phyloP scores from a whole-genome alignment of 179 eudicot species.

The Silene vulgaris region DNA sequence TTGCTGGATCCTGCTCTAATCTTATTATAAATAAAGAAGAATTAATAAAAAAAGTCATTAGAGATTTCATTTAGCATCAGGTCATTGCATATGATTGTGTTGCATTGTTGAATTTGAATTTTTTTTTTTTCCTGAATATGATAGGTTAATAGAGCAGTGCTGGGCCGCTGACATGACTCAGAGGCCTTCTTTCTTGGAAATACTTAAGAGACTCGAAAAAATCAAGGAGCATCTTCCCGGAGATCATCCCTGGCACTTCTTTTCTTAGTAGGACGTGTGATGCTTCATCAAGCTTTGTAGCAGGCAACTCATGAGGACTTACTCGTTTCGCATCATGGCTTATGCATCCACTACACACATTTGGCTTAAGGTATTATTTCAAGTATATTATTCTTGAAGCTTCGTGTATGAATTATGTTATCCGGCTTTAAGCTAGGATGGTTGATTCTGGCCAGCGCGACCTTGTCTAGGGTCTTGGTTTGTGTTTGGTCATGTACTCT shows the following conservation, averaged over 20 bases:
- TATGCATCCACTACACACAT: background rate
- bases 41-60: background rate
- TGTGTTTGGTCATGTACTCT: background rate
- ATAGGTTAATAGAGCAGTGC: constrained; percentile 65
- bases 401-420: constrained; percentile 17
- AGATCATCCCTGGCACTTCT: constrained; percentile 77
- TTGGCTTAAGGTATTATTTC: constrained; percentile 18
- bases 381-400: background rate
- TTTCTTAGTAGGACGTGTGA: constrained; percentile 34
- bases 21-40: background rate
- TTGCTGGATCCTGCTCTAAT: background rate
- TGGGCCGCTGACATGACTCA: constrained; percentile 77
- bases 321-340: background rate
- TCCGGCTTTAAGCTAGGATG: constrained; percentile 12
- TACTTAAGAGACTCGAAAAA: constrained; percentile 76
- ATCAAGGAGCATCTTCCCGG: constrained; percentile 53
- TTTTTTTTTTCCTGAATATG: background rate
- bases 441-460: constrained; percentile 11
- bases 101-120: background rate
- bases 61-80: background rate
- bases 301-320: background rate
- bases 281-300: constrained; percentile 16
- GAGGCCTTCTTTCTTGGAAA: constrained; percentile 90
- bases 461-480: background rate
- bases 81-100: background rate